Conservation (phyloP, 768 basidiomycete genomes). For the Dioszegia crocea region DNA sequence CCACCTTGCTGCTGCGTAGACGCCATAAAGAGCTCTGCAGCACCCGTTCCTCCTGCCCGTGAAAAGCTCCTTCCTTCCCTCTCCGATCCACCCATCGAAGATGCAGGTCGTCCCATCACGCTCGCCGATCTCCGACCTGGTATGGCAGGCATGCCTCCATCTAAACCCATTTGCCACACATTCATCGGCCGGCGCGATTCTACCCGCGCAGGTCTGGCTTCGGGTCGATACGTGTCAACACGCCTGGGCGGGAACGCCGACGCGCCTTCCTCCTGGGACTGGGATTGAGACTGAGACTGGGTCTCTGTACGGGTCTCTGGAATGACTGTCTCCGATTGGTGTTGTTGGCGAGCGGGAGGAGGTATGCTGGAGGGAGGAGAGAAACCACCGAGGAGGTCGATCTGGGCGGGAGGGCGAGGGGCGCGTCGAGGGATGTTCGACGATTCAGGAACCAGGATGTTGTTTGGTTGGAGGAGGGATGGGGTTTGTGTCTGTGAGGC, state of each 20-base stretch:
- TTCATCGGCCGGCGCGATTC: not conserved
- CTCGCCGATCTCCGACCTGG: not conserved
- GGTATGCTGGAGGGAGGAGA: not conserved
- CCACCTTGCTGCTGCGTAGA: slow-evolving; percentile 1
- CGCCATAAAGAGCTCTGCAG: slow-evolving; percentile 1
- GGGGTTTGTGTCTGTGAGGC: not conserved
- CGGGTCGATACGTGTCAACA: not conserved
- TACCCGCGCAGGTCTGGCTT: not conserved
- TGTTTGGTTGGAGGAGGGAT: not conserved
- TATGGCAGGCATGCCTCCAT: not conserved
- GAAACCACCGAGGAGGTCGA: not conserved
- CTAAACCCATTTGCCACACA: not conserved
- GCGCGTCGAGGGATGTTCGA: not conserved
- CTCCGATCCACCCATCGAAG: not conserved
- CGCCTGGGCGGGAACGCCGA: not conserved
- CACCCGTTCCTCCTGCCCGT: not conserved
- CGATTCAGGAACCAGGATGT: not conserved
- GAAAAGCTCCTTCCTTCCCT: too few species aligned
- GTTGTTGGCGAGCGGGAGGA: not conserved
- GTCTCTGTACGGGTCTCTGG: not conserved
- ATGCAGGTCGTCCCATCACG: not conserved
- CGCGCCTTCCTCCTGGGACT: too few species aligned
- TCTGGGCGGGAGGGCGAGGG: not conserved
- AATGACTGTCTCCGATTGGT: not conserved
- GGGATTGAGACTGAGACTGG: not conserved